Evolutionary conservation across 2,329 filamentous ascomycete genomes (phyloP).

Genomic region (Phoma sp.): DNA sequence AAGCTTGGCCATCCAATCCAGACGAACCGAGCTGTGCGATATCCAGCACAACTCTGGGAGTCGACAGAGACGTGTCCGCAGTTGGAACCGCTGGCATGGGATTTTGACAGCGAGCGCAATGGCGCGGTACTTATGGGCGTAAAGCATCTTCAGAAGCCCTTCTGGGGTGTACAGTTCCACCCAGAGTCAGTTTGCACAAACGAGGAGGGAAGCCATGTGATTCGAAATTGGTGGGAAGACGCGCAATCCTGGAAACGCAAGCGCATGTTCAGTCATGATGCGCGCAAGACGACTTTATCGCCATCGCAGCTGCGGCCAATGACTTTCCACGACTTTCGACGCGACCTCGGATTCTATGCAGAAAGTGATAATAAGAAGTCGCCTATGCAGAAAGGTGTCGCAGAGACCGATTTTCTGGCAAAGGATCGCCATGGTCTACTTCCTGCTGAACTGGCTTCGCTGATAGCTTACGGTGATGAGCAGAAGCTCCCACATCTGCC

Average conservation of each 20-base stretch:
- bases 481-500: slow-evolving; percentile 31
- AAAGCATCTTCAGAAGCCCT: slow-evolving; percentile 70
- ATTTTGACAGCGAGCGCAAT: slow-evolving; percentile 54
- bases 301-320: slow-evolving; percentile 23
- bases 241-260: slow-evolving; percentile 61
- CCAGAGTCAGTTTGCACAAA: slow-evolving; percentile 89
- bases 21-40: slow-evolving; percentile 37
- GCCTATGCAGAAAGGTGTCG: slow-evolving; percentile 10
- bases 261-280: slow-evolving; percentile 20
- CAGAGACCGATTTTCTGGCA: neutral
- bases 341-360: slow-evolving; percentile 22
- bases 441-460: slow-evolving; percentile 31
- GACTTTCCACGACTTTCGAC: slow-evolving; percentile 27
- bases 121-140: slow-evolving; percentile 77
- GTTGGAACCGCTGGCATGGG: slow-evolving; percentile 57
- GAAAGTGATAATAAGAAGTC: slow-evolving; percentile 14
- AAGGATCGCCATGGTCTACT: slow-evolving; percentile 23
- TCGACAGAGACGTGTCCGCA: slow-evolving; percentile 44
- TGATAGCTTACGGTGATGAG: slow-evolving; percentile 38
- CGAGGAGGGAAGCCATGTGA: slow-evolving; percentile 65
- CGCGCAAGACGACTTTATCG: slow-evolving; percentile 15
- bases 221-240: slow-evolving; percentile 77
- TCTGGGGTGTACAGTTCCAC: slow-evolving; percentile 90
- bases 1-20: slow-evolving; percentile 47
- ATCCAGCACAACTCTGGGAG: slow-evolving; percentile 51